These are phyloP conservation scores for Oldenlandia corymbosa DNA, from an alignment of 257 asterid species.

Conservation along the genomic window DNA sequence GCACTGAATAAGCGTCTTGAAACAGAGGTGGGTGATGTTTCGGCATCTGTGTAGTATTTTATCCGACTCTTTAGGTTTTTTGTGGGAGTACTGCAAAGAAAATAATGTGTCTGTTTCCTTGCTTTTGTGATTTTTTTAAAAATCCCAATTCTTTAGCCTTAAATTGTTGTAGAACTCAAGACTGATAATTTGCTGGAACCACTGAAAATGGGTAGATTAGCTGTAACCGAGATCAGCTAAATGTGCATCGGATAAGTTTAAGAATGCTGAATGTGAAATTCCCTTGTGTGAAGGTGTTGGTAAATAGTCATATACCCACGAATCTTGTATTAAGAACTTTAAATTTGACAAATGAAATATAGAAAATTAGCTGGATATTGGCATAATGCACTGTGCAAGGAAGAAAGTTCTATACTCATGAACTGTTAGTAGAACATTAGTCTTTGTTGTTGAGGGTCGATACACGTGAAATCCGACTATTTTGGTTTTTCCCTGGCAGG, in stretches of 20 bases:
- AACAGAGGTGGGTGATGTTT: conserved; percentile 55
- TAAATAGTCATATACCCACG: neutral
- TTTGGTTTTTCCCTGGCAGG: conserved; percentile 35
- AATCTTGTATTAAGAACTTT: neutral
- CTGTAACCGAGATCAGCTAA: neutral
- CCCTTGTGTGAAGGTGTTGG: neutral
- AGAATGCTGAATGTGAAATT: neutral
- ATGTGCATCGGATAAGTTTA: neutral
- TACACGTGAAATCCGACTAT: neutral
- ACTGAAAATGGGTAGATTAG: neutral
- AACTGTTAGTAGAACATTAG: neutral
- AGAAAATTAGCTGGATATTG: neutral
- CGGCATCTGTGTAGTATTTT: neutral
- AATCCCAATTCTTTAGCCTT: neutral
- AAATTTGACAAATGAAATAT: neutral
- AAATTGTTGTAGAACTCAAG: neutral
- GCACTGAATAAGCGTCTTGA: conserved; percentile 99
- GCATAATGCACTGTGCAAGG: neutral
- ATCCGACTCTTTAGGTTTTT: neutral
- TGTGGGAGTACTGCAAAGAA: neutral
- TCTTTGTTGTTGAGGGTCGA: neutral
- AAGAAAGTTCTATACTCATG: neutral
- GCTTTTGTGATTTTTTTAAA: neutral
- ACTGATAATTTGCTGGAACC: neutral
- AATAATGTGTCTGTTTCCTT: neutral